Percentiles rank a stretch among this genome's conserved stretches.
These are phyloP conservation scores for Sugiyamaella paludigena DNA, from an alignment of 1,139 yeast species.

Conservation along the genomic window DNA sequence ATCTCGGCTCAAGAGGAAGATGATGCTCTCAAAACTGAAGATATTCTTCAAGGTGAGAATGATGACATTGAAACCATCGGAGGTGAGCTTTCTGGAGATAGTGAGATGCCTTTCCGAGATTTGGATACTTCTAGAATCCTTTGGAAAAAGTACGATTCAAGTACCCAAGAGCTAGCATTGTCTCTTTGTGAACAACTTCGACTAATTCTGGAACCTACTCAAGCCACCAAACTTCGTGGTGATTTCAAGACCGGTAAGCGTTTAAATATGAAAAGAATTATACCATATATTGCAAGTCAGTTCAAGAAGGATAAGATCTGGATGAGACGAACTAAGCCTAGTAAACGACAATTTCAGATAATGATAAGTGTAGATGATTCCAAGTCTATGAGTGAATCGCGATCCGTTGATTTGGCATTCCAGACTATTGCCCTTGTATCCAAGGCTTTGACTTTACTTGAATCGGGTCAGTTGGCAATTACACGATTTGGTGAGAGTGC, in stretches of 20 bases:
- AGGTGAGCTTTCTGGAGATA: constrained; percentile 31
- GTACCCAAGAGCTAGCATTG: constrained; percentile 84
- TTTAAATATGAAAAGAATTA: constrained; percentile 93
- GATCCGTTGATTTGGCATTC: constrained; percentile 86
- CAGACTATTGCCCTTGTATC: constrained; percentile 93
- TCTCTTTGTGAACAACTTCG: constrained; percentile 90
- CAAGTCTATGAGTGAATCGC: constrained; percentile 93
- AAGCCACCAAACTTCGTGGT: constrained; percentile 90
- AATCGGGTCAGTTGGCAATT: constrained; percentile 88
- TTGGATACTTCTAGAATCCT: constrained; percentile 68
- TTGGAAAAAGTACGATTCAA: constrained; percentile 80
- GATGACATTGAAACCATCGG: constrained; percentile 22
- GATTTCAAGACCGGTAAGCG: constrained; percentile 97
- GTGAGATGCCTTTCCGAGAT: constrained; percentile 49
- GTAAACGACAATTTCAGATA: constrained; percentile 94
- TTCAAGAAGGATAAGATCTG: constrained; percentile 97
- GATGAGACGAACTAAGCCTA: constrained; percentile 96
- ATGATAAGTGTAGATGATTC: constrained; percentile 98
- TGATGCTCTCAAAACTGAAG: constrained; percentile 10
- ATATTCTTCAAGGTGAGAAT: constrained; percentile 3
- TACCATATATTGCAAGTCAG: constrained; percentile 96
- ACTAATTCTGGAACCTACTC: constrained; percentile 89
- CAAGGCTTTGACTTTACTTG: constrained; percentile 89
- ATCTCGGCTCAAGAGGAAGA: constrained; percentile 13
- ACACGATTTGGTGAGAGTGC: constrained; percentile 88